These are phyloP conservation scores for Nothophytophthora sp. DNA, from an alignment of 352 stramenopile species.

Conservation along the genomic window DNA sequence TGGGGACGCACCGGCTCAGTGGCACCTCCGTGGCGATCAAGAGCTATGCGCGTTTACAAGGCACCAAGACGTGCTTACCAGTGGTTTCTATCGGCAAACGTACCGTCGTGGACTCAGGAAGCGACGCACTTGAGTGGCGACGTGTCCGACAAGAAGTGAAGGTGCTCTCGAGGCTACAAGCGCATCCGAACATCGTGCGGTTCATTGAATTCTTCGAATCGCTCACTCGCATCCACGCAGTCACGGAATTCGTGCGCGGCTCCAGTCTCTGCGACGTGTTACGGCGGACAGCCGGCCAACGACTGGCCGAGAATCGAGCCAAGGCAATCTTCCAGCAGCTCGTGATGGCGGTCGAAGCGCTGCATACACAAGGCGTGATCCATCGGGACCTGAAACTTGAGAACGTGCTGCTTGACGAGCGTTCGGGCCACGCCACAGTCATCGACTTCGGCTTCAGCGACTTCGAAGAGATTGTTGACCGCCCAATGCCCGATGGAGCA, in stretches of 20 bases:
- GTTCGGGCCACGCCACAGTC: constrained; percentile 28
- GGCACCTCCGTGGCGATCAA: constrained; percentile 57
- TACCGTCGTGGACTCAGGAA: neutral
- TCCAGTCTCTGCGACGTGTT: constrained; percentile 49
- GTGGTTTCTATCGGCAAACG: constrained; percentile 5
- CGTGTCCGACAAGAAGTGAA: constrained; percentile 57
- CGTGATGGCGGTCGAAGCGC: constrained; percentile 28
- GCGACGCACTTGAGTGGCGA: constrained; percentile 56
- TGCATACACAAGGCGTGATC: constrained; percentile 61
- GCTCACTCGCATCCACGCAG: constrained; percentile 50
- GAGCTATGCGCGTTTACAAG: constrained; percentile 50
- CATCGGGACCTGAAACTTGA: constrained; percentile 82
- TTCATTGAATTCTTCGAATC: constrained; percentile 70
- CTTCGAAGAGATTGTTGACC: constrained; percentile 32
- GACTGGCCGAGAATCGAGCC: constrained; percentile 36
- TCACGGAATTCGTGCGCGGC: constrained; percentile 51
- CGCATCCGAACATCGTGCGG: constrained; percentile 45
- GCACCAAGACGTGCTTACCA: constrained; percentile 34
- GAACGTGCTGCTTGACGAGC: constrained; percentile 61
- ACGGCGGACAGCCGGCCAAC: constrained; percentile 25
- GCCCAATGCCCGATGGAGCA: constrained; percentile 3
- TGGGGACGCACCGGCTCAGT: constrained; percentile 46
- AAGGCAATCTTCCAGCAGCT: constrained; percentile 47
- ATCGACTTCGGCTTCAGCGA: constrained; percentile 81
- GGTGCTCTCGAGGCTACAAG: constrained; percentile 37